phyloP scores from a whole-genome alignment of 106 monocot genomes.

The Dioscorea zingiberensis region DNA sequence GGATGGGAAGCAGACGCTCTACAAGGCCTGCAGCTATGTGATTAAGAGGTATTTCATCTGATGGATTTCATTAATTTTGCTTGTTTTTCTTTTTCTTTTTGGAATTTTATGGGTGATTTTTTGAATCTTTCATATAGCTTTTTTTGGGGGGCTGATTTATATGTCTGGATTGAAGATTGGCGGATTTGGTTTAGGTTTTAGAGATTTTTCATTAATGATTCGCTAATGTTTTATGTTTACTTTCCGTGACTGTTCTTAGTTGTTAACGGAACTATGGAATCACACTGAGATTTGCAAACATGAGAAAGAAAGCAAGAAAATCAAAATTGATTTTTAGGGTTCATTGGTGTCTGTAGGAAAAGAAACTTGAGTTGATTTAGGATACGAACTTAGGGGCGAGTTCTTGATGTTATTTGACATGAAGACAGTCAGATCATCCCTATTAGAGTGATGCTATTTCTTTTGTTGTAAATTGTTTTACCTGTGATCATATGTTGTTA shows the following conservation, averaged over 20 bases:
- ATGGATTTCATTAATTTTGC: neutral
- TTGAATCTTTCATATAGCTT: no score
- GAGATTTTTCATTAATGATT: neutral
- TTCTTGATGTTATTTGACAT: no score
- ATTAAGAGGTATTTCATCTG: slow-evolving; percentile 27
- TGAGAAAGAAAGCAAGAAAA: no score
- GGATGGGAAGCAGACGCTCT: slow-evolving; percentile 35
- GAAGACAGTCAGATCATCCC: no score
- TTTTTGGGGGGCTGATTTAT: no score
- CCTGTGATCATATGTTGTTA: no score
- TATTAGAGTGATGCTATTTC: no score
- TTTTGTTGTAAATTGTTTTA: neutral
- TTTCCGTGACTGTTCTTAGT: neutral
- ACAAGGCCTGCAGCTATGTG: slow-evolving; percentile 30
- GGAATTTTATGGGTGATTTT: neutral
- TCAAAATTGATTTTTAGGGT: no score
- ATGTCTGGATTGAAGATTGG: neutral
- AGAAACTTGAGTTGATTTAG: no score
- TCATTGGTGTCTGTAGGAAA: no score
- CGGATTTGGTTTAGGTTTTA: neutral
- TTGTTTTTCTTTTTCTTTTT: slow-evolving; percentile 7
- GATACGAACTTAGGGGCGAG: no score
- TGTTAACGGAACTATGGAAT: neutral
- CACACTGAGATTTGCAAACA: no score
- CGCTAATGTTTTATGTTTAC: neutral